Base-by-base conservation (phyloP, 2,329 filamentous ascomycete genomes). In the Microcyclospora tardicrescens region DNA sequence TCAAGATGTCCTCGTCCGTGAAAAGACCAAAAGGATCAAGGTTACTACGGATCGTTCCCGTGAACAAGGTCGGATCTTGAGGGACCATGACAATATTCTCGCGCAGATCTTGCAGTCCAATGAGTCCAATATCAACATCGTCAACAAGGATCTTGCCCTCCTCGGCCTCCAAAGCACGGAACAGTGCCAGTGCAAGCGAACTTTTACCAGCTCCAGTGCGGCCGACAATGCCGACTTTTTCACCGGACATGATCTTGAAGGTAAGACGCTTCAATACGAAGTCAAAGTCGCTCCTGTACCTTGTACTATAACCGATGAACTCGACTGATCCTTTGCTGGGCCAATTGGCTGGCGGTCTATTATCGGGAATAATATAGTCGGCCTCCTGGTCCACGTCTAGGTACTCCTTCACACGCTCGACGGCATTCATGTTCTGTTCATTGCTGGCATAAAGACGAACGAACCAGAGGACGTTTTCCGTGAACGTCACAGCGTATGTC, bases 371-470 rank as follows among this genome's bases (percentile, higher is more conserved):
- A 31, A 93, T 68, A 1, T 83, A 71, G 0, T 73, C 68, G 1
- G 91, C 87, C 63, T 98, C 91, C 59, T 95, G 89, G 52, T 96
- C 89, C 1, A 98, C 83, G 33, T 96, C 85, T 28, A 96, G 73
- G 56, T 96, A 98, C 59, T 98, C 91, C 66, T 94, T 93, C 56
- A 98, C 81, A 55, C 91, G 84, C 64, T 98, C 91, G 35, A 96
- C 87, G 2, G 89, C 89, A 63, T 98, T 98, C 91, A 98, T 96
- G 63, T 95, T 96, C 62, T 98, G 91, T 64, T 98, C 91, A 54
- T 96, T 95, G 56, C 84, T 77, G 0, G 87, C 81, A 59, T 98
- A 98, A 11, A 95, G 71, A 34, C 91, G 80, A 24, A 98, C 87
- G 39, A 96, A 78, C 91, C 91, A 98, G 13, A 98, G 66, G 6